These are phyloP conservation scores for Cinnamomum micranthum DNA, from an alignment of 164 flowering plant genomes.

Conservation along the genomic window DNA sequence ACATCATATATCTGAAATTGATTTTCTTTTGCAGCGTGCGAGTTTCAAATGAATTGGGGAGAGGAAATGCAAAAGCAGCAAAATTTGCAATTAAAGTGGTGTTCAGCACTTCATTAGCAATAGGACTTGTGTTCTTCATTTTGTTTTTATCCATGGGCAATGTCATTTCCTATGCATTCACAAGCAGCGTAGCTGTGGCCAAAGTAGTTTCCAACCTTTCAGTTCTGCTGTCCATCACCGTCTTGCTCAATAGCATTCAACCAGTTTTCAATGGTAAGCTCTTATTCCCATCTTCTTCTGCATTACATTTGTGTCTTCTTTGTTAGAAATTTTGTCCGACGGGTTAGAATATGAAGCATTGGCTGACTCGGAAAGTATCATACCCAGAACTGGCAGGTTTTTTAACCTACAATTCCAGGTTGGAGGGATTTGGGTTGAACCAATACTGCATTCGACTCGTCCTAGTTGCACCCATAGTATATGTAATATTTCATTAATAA, in stretches of 20 bases:
- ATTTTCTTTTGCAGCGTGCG: conserved; percentile 25
- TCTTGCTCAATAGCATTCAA: conserved; percentile 35
- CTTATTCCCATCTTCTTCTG: not conserved
- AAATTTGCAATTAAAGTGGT: conserved; percentile 26
- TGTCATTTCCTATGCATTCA: conserved; percentile 25
- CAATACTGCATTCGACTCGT: too few relatives aligned
- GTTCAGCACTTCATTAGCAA: conserved; percentile 20
- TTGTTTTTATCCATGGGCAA: conserved; percentile 22
- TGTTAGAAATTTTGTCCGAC: not conserved
- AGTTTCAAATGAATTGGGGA: conserved; percentile 41
- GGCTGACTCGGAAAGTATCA: too few relatives aligned
- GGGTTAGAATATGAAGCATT: not conserved
- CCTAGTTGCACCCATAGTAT: too few relatives aligned
- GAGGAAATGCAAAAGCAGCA: conserved; percentile 31
- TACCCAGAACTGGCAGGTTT: too few relatives aligned
- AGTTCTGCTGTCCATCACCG: conserved; percentile 24
- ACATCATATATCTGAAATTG: too few relatives aligned
- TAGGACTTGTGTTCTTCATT: conserved; percentile 26
- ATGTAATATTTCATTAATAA: too few relatives aligned
- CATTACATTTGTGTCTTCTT: not conserved
- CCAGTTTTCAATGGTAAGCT: conserved; percentile 34
- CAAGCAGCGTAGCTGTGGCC: conserved; percentile 20
- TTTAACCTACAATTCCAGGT: too few relatives aligned
- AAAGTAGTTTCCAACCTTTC: conserved; percentile 30
- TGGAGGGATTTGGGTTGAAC: too few relatives aligned